Percentiles rank a stretch among this genome's conserved stretches.
Evolutionary conservation across 768 basidiomycete species (phyloP).

Genomic region (Boletales sp.): DNA sequence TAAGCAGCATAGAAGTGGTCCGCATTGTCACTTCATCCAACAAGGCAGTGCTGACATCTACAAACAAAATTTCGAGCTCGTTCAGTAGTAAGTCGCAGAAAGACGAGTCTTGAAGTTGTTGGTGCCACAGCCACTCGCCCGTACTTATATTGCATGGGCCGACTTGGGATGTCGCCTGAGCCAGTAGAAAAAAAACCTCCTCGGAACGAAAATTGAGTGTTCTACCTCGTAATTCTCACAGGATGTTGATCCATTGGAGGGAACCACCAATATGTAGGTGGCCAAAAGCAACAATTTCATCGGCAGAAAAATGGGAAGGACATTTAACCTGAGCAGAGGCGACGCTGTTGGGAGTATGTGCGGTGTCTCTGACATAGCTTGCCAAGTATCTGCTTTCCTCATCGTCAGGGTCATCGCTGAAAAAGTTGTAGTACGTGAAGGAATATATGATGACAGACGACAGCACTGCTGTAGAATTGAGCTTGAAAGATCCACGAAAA

Average conservation of each 20-base stretch:
- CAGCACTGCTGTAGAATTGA: no score
- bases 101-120: slow-evolving; percentile 25
- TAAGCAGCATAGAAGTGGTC: no score
- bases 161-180: slow-evolving; percentile 39
- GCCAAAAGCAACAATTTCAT: slow-evolving; percentile 41
- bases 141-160: slow-evolving; percentile 22
- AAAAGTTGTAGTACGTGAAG: slow-evolving; percentile 29
- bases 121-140: slow-evolving; percentile 34
- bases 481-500: not conserved
- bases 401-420: slow-evolving; percentile 2
- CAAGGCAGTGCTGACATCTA: no score
- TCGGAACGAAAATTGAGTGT: slow-evolving; percentile 33
- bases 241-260: slow-evolving; percentile 48
- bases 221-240: slow-evolving; percentile 34
- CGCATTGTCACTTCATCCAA: no score
- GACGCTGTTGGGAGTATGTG: slow-evolving; percentile 37
- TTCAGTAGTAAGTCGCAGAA: slow-evolving; percentile 28
- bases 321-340: slow-evolving; percentile 40
- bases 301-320: slow-evolving; percentile 33
- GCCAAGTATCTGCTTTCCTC: no score
- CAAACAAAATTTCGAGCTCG: no score
- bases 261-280: slow-evolving; percentile 37
- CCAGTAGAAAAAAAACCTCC: slow-evolving; percentile 38
- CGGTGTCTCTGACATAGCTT: slow-evolving; percentile 31
- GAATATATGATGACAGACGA: no score